Base-by-base conservation (phyloP, 202 grass and related monocot genomes). In the Setaria italica region DNA sequence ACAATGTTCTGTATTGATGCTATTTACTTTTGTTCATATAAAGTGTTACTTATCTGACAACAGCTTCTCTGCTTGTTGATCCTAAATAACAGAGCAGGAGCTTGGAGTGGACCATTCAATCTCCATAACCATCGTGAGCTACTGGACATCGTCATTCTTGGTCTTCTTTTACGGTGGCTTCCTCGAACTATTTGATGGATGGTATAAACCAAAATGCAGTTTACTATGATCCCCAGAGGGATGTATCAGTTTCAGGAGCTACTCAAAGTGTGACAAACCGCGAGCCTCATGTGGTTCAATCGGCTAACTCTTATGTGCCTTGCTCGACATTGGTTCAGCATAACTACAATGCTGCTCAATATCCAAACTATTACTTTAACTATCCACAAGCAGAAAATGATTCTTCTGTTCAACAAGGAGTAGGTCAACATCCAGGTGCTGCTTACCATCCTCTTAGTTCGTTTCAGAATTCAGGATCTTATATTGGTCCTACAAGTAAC, bases 401-500 rank as follows among this genome's bases (percentile, higher is more conserved):
- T 77, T 90, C 84, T 86, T 84, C 92, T 72, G 60, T 90, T 90
- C 90, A 88, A 25, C 92, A 91, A 92, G 86, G 89, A 87, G 80
- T 88, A 91, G 85, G 92, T 94, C 91, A 91, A 95, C 89, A 90
- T 92, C 75, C 95, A 95, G 95, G 92, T 93, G 91, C 89, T 77
- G 81, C 89, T 89, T 93, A 95, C 87, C 95, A 97, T 91, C 85
- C 92, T 92, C 89, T 87, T 89, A 83, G 72, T 88, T 85, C 83
- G 78, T 97, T 97, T 97, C 95, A 89, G 85, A 95, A 95, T 95
- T 97, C 90, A 91, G 89, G 89, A 85, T 84, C 90, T 95, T 94
- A 92, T 80, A 82, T 88, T 79, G 74, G 72, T 89, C 81, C 90
- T 87, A 86, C 95, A 93, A 87, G 81, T 92, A 90, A 91, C 87